phyloP scores from a whole-genome alignment of 2,329 filamentous ascomycete species.

The Talaromyces sp. region DNA sequence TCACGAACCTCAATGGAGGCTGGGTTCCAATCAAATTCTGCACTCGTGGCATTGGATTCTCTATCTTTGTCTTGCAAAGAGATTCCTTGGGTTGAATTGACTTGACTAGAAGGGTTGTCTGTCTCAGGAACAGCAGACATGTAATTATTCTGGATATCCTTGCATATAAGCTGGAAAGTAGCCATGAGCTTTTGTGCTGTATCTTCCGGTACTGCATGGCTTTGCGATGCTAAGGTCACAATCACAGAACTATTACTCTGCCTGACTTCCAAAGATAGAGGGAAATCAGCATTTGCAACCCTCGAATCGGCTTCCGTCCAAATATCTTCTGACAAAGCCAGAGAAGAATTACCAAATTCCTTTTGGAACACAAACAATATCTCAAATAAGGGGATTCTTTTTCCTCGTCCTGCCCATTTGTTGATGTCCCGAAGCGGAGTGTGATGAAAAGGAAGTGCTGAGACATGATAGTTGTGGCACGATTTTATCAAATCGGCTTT shows the following conservation, averaged over 20 bases:
- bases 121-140: slow-evolving; percentile 20
- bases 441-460: slow-evolving; percentile 69
- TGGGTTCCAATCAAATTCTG: slow-evolving; percentile 58
- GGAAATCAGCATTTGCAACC: slow-evolving; percentile 59
- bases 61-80: background rate
- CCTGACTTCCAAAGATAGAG: slow-evolving; percentile 71
- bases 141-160: slow-evolving; percentile 31
- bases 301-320: slow-evolving; percentile 56
- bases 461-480: slow-evolving; percentile 69
- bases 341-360: slow-evolving; percentile 29
- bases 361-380: slow-evolving; percentile 78
- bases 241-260: slow-evolving; percentile 51
- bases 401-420: slow-evolving; percentile 66
- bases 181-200: slow-evolving; percentile 40
- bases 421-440: slow-evolving; percentile 74
- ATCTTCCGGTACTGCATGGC: slow-evolving; percentile 36
- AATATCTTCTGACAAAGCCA: slow-evolving; percentile 31
- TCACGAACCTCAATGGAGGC: slow-evolving; percentile 53
- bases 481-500: slow-evolving; percentile 60
- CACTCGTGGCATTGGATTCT: background rate
- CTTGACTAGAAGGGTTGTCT: background rate
- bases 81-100: background rate
- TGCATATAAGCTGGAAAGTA: slow-evolving; percentile 42
- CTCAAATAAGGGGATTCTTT: slow-evolving; percentile 65
- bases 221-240: slow-evolving; percentile 60